A percentile compares a stretch with the other conserved stretches of the same genome.
Evolutionary conservation across 164 flowering plant species (phyloP).

Genomic region (Cinnamomum chago): DNA sequence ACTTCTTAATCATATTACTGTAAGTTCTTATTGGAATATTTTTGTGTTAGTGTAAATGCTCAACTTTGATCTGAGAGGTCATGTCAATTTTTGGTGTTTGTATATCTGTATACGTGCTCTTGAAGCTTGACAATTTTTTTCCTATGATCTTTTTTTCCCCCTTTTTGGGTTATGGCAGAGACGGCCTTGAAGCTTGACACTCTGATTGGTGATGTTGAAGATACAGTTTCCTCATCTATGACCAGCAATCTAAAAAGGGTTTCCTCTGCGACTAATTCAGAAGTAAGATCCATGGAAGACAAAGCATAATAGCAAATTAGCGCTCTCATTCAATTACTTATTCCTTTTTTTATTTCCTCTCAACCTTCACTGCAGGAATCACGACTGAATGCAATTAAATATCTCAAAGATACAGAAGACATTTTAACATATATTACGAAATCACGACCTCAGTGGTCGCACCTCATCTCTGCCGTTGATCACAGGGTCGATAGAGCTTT

Average conservation of each 20-base stretch:
- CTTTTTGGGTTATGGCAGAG: constrained; percentile 42
- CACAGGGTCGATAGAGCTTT: constrained; percentile 88
- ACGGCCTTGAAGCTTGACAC: constrained; percentile 78
- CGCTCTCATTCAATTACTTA: not conserved
- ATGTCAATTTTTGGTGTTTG: not conserved
- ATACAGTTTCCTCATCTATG: constrained; percentile 75
- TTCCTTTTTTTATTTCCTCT: constrained; percentile 9
- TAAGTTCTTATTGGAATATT: no score
- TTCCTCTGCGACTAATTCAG: constrained; percentile 32
- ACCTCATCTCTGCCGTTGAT: constrained; percentile 86
- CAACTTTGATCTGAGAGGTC: not conserved
- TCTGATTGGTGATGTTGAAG: constrained; percentile 92
- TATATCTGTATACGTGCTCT: not conserved
- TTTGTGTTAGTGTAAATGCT: not conserved
- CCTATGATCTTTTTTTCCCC: not conserved
- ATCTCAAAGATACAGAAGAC: constrained; percentile 61
- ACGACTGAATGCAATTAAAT: constrained; percentile 52
- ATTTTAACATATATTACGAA: constrained; percentile 52
- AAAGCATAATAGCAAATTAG: not conserved
- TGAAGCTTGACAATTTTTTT: not conserved
- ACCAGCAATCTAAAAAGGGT: constrained; percentile 44
- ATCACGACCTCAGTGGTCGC: constrained; percentile 69
- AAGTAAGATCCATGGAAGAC: constrained; percentile 38
- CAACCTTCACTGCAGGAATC: constrained; percentile 42
- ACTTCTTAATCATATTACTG: not conserved